A percentile compares a stretch with the other conserved stretches of the same genome.
Evolutionary conservation across 2,329 filamentous ascomycete species (phyloP).

Genomic region (Pseudocercospora eumusae): DNA sequence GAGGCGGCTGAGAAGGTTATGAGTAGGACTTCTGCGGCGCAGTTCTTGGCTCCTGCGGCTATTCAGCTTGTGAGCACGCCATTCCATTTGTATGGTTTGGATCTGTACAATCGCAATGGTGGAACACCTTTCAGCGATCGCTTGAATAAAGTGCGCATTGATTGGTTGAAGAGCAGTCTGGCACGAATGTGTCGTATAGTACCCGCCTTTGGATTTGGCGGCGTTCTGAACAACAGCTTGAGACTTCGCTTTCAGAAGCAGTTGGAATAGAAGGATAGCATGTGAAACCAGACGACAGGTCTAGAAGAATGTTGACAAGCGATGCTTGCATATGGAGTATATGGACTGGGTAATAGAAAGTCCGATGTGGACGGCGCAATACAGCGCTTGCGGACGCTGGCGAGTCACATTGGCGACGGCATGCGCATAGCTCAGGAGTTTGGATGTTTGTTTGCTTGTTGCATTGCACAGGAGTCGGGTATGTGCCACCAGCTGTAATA

Average conservation of each 20-base stretch:
- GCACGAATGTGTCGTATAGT: conserved; percentile 83
- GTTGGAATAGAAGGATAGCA: conserved; percentile 46
- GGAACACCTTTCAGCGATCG: conserved; percentile 59
- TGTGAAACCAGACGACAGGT: conserved; percentile 1
- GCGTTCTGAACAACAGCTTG: conserved; percentile 78
- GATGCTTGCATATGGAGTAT: neutral
- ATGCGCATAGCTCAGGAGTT: conserved; percentile 20
- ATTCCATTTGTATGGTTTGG: conserved; percentile 79
- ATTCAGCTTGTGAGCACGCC: conserved; percentile 81
- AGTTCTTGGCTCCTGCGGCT: conserved; percentile 76
- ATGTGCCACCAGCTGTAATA: conserved; percentile 9
- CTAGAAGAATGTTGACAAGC: neutral
- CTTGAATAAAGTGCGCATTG: conserved; percentile 65
- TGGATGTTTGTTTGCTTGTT: conserved; percentile 12
- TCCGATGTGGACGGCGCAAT: neutral
- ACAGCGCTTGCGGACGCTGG: neutral
- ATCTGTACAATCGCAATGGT: conserved; percentile 74
- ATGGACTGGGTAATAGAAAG: neutral
- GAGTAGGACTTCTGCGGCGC: conserved; percentile 57
- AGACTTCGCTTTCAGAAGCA: conserved; percentile 66
- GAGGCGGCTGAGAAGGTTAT: conserved; percentile 56
- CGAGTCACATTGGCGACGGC: conserved; percentile 16
- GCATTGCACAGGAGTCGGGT: conserved; percentile 17
- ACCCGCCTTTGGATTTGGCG: conserved; percentile 84
- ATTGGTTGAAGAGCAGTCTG: conserved; percentile 72